Base-by-base conservation (phyloP, 768 basidiomycete species). In the Lentinula detonsa region DNA sequence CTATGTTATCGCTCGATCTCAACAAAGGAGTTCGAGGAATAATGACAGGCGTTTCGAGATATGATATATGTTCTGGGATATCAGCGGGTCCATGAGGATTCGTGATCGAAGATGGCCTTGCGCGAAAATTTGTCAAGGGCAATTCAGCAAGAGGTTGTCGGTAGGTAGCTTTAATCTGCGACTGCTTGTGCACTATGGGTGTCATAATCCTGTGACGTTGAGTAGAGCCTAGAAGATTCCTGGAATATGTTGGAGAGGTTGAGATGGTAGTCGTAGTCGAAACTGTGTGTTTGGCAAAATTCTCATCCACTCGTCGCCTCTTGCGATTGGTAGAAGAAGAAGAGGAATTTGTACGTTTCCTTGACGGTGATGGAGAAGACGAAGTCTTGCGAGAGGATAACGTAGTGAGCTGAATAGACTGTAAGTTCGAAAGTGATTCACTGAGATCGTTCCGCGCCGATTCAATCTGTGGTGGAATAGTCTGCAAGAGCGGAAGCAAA, bases 401-500 rank as follows among this genome's bases (percentile, higher is more conserved):
- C 7, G 40, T n/a, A 34, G 8, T 21, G 21, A 52, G 48, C 23
- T 52, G 50, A 34, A 52, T 23, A 31, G 50, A 60, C 13, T 52
- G 16, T 11, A 52, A 52, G 4, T 51, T 60, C 11, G 28, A 40
- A 28, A 76, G 56, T 11, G 70, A 65, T 34, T 80, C 78, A 7
- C 64, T 64, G 46, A 81, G 65, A 21, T 55, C 65, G 34, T 66
- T 73, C 50, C 74, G 73, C 51, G 75, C 71, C 13, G 75, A 66
- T 57, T 85, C 79, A 57, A 89, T 76, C 65, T 87, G 85, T 1
- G 81, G 69, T 1, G 86, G 83, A 18, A 90, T 64, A 8, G 82
- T 73, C 61, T 88, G 85, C 1, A 89, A 62, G 4, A 87, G 72
- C 31, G 88, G 86, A 2, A 87, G 70, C 15, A 91, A 70, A 6